phyloP scores from a whole-genome alignment of 768 basidiomycete genomes.

The Crepidotus variabilis region DNA sequence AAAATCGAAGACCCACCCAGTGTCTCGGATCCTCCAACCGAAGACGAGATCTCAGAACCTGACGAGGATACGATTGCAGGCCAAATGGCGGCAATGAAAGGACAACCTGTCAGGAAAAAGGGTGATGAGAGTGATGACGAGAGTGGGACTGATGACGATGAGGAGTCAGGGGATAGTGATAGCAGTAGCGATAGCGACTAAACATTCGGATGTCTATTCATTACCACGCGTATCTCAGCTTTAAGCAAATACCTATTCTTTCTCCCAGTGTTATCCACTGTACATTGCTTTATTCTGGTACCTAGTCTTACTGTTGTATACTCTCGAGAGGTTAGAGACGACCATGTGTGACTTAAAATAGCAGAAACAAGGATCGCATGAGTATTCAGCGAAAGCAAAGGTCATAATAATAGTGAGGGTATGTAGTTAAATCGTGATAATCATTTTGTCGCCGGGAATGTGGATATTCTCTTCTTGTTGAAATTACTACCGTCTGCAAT shows the following conservation, averaged over 20 bases:
- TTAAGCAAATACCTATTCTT: too few species aligned
- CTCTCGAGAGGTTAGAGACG: too few species aligned
- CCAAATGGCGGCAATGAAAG: constrained; percentile 96
- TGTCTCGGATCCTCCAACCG: constrained; percentile 55
- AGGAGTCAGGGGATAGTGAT: constrained; percentile 44
- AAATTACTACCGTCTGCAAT: background rate
- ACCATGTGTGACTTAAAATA: too few species aligned
- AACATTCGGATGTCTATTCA: background rate
- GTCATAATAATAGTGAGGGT: too few species aligned
- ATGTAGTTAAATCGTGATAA: too few species aligned
- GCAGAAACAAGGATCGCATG: too few species aligned
- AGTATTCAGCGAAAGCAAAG: too few species aligned
- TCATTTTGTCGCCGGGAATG: background rate
- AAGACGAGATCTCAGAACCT: constrained; percentile 97
- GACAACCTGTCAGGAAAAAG: constrained; percentile 75
- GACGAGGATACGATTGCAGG: constrained; percentile 96
- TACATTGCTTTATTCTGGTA: too few species aligned
- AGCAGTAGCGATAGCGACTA: constrained; percentile 28
- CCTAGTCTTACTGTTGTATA: too few species aligned
- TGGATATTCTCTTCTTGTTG: background rate
- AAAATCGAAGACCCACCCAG: constrained; percentile 74
- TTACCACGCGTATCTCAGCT: too few species aligned
- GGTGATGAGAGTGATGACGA: constrained; percentile 52
- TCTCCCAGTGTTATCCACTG: too few species aligned
- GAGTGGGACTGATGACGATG: constrained; percentile 42